Conservation (phyloP, 306 rosid species). For the Vigna angularis region DNA sequence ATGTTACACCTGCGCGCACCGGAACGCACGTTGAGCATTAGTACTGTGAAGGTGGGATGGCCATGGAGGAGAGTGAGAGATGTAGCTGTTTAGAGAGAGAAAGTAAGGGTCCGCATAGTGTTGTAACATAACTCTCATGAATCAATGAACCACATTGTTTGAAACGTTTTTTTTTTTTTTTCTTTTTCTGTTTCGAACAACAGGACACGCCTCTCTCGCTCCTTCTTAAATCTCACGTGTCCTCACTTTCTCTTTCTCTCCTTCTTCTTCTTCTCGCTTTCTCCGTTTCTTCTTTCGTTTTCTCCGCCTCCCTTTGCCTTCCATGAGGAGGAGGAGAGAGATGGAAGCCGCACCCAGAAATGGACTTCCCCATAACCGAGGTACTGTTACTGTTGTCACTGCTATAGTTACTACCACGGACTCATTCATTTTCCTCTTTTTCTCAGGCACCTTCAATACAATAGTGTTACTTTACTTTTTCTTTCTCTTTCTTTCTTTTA, state of each 20-base stretch:
- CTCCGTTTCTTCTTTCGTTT: background rate
- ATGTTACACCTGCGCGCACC: constrained; percentile 21
- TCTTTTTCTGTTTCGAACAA: constrained; percentile 3
- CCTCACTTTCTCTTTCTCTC: background rate
- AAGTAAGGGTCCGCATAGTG: constrained; percentile 2
- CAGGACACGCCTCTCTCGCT: constrained; percentile 33
- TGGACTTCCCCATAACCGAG: background rate
- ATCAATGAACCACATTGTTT: background rate
- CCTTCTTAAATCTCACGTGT: constrained; percentile 36
- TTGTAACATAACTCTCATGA: background rate
- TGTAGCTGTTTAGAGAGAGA: background rate
- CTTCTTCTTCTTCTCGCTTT: background rate
- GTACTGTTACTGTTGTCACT: background rate
- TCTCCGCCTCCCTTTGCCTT: background rate
- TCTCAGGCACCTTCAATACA: background rate
- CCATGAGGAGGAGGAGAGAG: constrained; percentile 31
- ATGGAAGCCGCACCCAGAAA: constrained; percentile 1
- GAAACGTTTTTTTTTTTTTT: constrained; percentile 32
- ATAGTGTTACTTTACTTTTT: background rate
- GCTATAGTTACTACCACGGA: too few relatives aligned
- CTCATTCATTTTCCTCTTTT: background rate
- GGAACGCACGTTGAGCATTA: background rate
- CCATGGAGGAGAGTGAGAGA: background rate
- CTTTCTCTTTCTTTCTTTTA: background rate
- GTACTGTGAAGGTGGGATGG: background rate